These are phyloP conservation scores for Ligustrum vulgare DNA, from an alignment of 257 asterid genomes.

Conservation along the genomic window DNA sequence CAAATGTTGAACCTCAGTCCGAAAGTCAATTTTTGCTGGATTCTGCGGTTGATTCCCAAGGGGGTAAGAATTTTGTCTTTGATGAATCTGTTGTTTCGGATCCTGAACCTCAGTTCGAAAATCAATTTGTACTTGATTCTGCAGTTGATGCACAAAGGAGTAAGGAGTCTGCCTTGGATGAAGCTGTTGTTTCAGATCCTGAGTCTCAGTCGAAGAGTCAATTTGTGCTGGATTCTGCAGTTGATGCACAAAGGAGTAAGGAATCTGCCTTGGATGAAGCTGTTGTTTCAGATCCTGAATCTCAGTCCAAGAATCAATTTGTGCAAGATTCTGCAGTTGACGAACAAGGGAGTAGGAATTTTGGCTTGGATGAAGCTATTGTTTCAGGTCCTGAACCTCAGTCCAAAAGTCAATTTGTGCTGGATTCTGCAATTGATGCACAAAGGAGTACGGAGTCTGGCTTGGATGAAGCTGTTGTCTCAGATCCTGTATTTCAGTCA, in stretches of 20 bases:
- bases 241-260: slow-evolving; percentile 10
- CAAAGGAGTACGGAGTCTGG: neutral
- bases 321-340: slow-evolving; percentile 19
- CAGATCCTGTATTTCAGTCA: neutral
- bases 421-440: slow-evolving; percentile 2
- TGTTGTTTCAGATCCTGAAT: neutral
- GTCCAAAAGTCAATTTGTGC: neutral
- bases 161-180: slow-evolving; percentile 2
- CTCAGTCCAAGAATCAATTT: slow-evolving; percentile 10
- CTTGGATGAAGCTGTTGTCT: slow-evolving; percentile 7
- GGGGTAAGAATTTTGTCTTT: slow-evolving; percentile 8
- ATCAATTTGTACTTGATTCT: slow-evolving; percentile 12
- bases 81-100: neutral
- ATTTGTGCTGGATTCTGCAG: neutral
- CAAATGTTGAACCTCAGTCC: neutral
- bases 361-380: neutral
- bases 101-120: slow-evolving; percentile 8
- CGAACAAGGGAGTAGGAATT: slow-evolving; percentile 14
- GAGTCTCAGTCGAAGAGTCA: neutral
- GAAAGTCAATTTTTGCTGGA: neutral
- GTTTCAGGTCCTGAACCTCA: neutral
- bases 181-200: slow-evolving; percentile 14
- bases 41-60: slow-evolving; percentile 12
- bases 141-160: slow-evolving; percentile 10
- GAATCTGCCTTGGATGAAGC: slow-evolving; percentile 9